Conservation (phyloP, 805 yeast species). For the Pichia cabralensis region DNA sequence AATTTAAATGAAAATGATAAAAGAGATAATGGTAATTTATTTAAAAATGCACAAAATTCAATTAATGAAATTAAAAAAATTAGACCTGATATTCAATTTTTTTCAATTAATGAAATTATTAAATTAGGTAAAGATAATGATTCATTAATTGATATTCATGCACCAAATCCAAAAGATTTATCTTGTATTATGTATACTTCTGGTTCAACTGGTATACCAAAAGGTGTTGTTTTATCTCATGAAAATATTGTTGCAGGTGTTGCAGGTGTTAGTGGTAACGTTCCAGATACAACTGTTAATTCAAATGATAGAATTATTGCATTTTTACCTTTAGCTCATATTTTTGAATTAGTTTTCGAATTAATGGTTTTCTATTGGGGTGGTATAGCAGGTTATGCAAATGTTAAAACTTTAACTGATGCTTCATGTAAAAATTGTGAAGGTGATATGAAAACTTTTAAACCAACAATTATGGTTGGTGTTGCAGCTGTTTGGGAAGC, state of each 20-base stretch:
- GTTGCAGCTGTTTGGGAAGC: slow-evolving; percentile 99
- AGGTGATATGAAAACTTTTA: slow-evolving; percentile 79
- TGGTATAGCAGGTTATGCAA: slow-evolving; percentile 79
- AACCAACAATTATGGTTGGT: slow-evolving; percentile 94
- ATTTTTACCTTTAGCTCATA: slow-evolving; percentile 93
- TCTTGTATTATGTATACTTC: slow-evolving; percentile 83
- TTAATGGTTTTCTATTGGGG: slow-evolving; percentile 81
- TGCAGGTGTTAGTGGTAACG: slow-evolving; percentile 67
- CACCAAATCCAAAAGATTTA: slow-evolving; percentile 48
- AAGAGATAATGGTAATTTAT: slow-evolving; percentile 52
- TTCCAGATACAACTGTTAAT: slow-evolving; percentile 40
- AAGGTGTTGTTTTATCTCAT: slow-evolving; percentile 68
- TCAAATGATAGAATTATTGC: slow-evolving; percentile 67
- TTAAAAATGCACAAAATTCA: slow-evolving; percentile 47
- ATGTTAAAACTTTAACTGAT: slow-evolving; percentile 83
- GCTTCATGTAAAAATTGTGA: slow-evolving; percentile 72
- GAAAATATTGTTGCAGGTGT: slow-evolving; percentile 70
- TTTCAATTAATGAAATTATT: slow-evolving; percentile 55
- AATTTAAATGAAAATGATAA: slow-evolving; percentile 50
- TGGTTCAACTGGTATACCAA: slow-evolving; percentile 79
- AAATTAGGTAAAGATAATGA: slow-evolving; percentile 50
- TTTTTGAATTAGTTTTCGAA: slow-evolving; percentile 87
- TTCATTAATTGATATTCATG: slow-evolving; percentile 27
- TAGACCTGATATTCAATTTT: slow-evolving; percentile 70
- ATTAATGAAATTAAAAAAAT: slow-evolving; percentile 46